A percentile compares a stretch with the other conserved stretches of the same genome.
phyloP scores from a whole-genome alignment of 352 stramenopile species.

The Pythium grandisporangium region DNA sequence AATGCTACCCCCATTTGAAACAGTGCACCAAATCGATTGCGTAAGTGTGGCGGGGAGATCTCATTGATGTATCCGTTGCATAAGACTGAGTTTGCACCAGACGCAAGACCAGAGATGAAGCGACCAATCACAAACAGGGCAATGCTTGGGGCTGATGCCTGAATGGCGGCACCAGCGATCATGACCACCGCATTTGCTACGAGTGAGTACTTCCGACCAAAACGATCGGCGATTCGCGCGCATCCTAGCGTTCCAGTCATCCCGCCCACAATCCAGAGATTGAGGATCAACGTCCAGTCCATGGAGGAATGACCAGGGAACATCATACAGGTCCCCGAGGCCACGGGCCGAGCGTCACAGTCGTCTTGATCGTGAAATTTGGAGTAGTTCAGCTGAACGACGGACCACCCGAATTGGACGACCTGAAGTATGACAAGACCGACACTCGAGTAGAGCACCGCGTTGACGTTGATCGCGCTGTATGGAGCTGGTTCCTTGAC shows the following conservation, averaged over 20 bases:
- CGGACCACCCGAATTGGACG: constrained; percentile 50
- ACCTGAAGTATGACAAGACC: constrained; percentile 25
- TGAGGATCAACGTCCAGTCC: constrained; percentile 43
- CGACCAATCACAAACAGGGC: constrained; percentile 25
- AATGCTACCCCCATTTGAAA: constrained; percentile 41
- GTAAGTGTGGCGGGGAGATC: constrained; percentile 17
- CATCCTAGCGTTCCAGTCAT: constrained; percentile 34
- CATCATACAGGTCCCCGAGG: constrained; percentile 31
- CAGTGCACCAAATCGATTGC: constrained; percentile 18
- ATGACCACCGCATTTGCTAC: constrained; percentile 22
- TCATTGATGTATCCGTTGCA: constrained; percentile 16
- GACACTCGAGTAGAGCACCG: constrained; percentile 30
- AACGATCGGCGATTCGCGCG: constrained; percentile 21
- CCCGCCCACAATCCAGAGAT: constrained; percentile 45
- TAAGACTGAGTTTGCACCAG: constrained; percentile 20
- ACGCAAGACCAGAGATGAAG: constrained; percentile 39
- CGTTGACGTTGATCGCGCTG: too few relatives aligned
- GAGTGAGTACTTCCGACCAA: constrained; percentile 33
- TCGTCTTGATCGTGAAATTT: constrained; percentile 28
- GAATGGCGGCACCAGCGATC: constrained; percentile 21
- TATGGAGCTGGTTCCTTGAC: too few relatives aligned
- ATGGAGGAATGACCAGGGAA: constrained; percentile 40
- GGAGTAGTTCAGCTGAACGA: constrained; percentile 40
- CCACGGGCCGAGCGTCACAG: constrained; percentile 30
- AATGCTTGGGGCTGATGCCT: constrained; percentile 20